A percentile compares a stretch with the other conserved stretches of the same genome.
These are phyloP conservation scores for Asclepias syriaca DNA, from an alignment of 257 asterid species.

Conservation along the genomic window DNA sequence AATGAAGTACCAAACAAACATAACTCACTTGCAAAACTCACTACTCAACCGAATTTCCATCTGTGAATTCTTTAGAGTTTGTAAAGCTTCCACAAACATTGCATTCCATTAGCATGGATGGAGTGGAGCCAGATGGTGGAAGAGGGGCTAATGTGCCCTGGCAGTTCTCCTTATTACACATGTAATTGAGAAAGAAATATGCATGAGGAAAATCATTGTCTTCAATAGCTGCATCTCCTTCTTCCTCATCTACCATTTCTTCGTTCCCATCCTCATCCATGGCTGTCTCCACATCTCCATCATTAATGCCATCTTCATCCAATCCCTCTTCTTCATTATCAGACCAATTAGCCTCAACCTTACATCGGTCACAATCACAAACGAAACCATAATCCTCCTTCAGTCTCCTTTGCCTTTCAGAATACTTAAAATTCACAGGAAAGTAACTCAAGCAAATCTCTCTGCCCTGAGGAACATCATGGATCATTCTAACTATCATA, in stretches of 20 bases:
- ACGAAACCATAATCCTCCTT: conserved; percentile 79
- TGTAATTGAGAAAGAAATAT: conserved; percentile 67
- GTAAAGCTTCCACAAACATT: conserved; percentile 74
- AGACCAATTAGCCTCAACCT: conserved; percentile 89
- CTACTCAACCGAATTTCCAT: conserved; percentile 16
- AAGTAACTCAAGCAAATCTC: conserved; percentile 89
- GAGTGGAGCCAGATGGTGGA: conserved; percentile 43
- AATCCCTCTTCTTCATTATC: conserved; percentile 59
- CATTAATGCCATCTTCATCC: conserved; percentile 26
- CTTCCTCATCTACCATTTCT: conserved; percentile 28
- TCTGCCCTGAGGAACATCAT: conserved; percentile 65
- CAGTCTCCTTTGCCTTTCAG: conserved; percentile 76
- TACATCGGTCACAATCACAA: conserved; percentile 88
- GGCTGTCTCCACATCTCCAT: conserved; percentile 20
- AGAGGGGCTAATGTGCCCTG: conserved; percentile 93
- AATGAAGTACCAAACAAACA: not conserved
- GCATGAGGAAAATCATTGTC: conserved; percentile 74
- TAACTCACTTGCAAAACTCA: conserved; percentile 18
- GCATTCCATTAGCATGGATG: conserved; percentile 67
- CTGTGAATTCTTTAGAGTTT: conserved; percentile 30
- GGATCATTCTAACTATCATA: conserved; percentile 64
- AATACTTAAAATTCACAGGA: conserved; percentile 70
- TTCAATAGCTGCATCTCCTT: conserved; percentile 23
- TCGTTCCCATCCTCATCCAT: conserved; percentile 54
- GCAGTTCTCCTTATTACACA: conserved; percentile 74